Conservation (phyloP, 2,329 filamentous ascomycete genomes). For the Ophiocordyceps australis region DNA sequence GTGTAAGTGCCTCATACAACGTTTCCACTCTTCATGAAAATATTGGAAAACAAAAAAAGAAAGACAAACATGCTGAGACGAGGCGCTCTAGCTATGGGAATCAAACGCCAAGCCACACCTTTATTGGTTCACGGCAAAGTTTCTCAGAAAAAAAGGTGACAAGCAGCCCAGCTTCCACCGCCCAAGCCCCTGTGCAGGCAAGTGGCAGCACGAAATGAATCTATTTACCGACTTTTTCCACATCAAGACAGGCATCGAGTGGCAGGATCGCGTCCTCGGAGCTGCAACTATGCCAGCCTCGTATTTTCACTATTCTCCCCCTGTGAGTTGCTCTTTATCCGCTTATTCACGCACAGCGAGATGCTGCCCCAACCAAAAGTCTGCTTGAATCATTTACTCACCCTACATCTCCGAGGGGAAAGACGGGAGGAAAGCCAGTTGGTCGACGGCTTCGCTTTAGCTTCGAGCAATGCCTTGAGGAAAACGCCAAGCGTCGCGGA, state of each 20-base stretch:
- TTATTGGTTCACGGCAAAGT: conserved; percentile 41
- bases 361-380: too few relatives aligned
- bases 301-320: conserved; percentile 25
- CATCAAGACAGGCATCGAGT: conserved; percentile 35
- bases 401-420: too few relatives aligned
- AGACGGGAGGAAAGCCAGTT: conserved; percentile 19
- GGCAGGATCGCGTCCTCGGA: conserved; percentile 32
- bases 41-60: too few relatives aligned
- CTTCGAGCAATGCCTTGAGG: conserved; percentile 13
- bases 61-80: too few relatives aligned
- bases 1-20: too few relatives aligned
- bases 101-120: conserved; percentile 37
- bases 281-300: conserved; percentile 11
- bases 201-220: conserved; percentile 23
- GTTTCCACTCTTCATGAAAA: too few relatives aligned
- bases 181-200: conserved; percentile 17
- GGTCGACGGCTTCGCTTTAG: conserved; percentile 14
- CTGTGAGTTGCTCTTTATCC: conserved; percentile 22
- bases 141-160: conserved; percentile 21
- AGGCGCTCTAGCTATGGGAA: conserved; percentile 58
- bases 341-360: too few relatives aligned
- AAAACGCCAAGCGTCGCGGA: conserved; percentile 13
- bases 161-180: conserved; percentile 16
- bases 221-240: conserved; percentile 39
- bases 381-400: too few relatives aligned